These are phyloP conservation scores for Cryptococcus sp. DNA, from an alignment of 1,284 basidiomycete species.

Conservation along the genomic window DNA sequence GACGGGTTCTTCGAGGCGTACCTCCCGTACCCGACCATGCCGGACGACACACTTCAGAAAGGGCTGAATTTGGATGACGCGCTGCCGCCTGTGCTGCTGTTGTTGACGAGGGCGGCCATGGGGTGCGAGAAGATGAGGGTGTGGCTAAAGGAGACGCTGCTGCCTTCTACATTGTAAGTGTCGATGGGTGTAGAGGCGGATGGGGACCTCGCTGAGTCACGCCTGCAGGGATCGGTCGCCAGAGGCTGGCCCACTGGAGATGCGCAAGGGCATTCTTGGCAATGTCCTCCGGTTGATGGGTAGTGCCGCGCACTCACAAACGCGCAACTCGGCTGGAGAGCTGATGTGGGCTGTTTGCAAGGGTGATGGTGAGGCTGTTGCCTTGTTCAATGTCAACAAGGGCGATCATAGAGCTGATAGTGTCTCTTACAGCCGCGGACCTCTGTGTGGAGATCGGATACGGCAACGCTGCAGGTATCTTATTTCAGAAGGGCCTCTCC, in stretches of 20 bases:
- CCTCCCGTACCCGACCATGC: slow-evolving; percentile 23
- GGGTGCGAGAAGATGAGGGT: slow-evolving; percentile 60
- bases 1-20: slow-evolving; percentile 27
- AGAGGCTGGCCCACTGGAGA: slow-evolving; percentile 60
- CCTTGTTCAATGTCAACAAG: background rate
- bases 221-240: slow-evolving; percentile 62
- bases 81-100: slow-evolving; percentile 67
- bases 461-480: slow-evolving; percentile 85
- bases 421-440: slow-evolving; percentile 57
- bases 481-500: slow-evolving; percentile 82
- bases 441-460: slow-evolving; percentile 77
- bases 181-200: background rate
- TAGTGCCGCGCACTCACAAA: slow-evolving; percentile 64
- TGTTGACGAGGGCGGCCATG: slow-evolving; percentile 66
- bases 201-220: too few species aligned
- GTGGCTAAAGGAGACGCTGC: slow-evolving; percentile 61
- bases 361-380: slow-evolving; percentile 62
- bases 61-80: slow-evolving; percentile 65
- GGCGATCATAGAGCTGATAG: background rate
- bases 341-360: slow-evolving; percentile 76
- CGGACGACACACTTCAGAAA: slow-evolving; percentile 23
- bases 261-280: slow-evolving; percentile 68
- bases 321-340: slow-evolving; percentile 77
- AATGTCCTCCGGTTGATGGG: slow-evolving; percentile 71
- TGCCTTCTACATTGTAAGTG: slow-evolving; percentile 64